Evolutionary conservation across 2,329 filamentous ascomycete species (phyloP).

Genomic region (Leptographium flavum): DNA sequence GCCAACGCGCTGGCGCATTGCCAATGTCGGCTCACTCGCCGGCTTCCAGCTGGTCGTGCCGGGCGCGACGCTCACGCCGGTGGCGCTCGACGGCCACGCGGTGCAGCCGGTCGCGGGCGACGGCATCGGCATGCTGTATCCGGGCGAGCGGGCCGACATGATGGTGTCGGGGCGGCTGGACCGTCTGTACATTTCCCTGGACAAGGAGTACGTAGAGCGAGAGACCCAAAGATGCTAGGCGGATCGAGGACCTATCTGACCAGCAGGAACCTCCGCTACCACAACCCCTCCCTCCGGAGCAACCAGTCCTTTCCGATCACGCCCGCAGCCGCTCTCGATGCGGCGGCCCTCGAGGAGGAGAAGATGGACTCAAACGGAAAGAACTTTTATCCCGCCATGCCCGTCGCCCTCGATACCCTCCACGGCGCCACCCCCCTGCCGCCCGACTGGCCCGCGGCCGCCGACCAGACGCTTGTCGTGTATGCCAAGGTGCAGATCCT

Average conservation of each 20-base stretch:
- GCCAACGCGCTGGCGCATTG: conserved; percentile 3
- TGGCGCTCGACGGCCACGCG: conserved; percentile 7
- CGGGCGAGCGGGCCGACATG: conserved; percentile 4
- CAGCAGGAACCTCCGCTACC: background rate
- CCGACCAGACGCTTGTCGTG: conserved; percentile 2
- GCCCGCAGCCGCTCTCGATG: background rate
- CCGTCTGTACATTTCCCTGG: background rate
- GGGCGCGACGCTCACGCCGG: conserved; percentile 3
- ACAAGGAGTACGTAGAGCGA: conserved; percentile 3
- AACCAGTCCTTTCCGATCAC: conserved; percentile 1
- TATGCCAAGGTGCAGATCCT: conserved; percentile 9
- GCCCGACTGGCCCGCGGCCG: background rate
- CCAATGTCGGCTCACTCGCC: conserved; percentile 9
- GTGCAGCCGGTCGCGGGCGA: background rate
- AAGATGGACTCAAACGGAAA: too few species aligned
- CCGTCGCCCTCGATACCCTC: background rate
- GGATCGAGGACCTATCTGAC: background rate
- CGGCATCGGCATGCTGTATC: conserved; percentile 1
- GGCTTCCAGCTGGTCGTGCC: conserved; percentile 7
- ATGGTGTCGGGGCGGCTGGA: background rate
- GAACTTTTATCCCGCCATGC: too few species aligned
- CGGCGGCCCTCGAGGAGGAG: background rate
- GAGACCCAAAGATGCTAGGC: background rate
- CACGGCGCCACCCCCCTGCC: background rate
- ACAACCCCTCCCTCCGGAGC: background rate